phyloP scores from a whole-genome alignment of 352 stramenopile genomes.

The Halophytophthora polymorphica region DNA sequence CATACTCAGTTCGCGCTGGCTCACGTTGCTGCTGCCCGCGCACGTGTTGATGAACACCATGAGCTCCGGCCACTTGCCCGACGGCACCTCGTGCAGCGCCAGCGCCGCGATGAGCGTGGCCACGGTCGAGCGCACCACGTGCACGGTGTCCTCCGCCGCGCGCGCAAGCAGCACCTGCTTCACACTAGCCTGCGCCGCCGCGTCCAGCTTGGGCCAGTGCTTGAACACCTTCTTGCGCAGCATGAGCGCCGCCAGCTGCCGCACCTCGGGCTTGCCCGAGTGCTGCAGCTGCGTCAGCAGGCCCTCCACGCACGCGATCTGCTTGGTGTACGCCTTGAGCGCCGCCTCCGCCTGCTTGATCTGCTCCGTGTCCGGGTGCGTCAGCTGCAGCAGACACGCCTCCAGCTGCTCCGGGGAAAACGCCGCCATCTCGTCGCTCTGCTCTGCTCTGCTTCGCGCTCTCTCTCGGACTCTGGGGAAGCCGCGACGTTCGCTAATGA shows the following conservation, averaged over 20 bases:
- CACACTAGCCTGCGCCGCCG: constrained; percentile 61
- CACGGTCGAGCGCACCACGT: constrained; percentile 86
- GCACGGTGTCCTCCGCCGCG: constrained; percentile 82
- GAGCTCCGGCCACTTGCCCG: constrained; percentile 89
- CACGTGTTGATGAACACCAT: constrained; percentile 93
- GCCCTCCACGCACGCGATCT: constrained; percentile 77
- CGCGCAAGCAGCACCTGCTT: constrained; percentile 89
- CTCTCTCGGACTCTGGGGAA: constrained; percentile 8
- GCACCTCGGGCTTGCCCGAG: constrained; percentile 76
- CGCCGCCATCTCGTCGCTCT: constrained; percentile 54
- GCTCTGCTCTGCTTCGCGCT: not conserved
- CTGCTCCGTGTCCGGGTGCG: constrained; percentile 91
- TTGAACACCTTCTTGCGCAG: constrained; percentile 94
- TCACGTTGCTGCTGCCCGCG: constrained; percentile 69
- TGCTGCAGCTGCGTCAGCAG: constrained; percentile 89
- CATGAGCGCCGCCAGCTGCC: constrained; percentile 91
- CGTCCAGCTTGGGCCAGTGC: constrained; percentile 91
- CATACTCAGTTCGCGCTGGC: constrained; percentile 92
- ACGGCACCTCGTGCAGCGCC: constrained; percentile 71
- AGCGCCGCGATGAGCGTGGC: constrained; percentile 80
- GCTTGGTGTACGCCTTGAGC: constrained; percentile 93
- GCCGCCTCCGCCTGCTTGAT: constrained; percentile 94
- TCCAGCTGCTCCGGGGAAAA: constrained; percentile 83
- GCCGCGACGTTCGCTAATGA: constrained; percentile 23
- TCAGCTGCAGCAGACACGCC: constrained; percentile 88